Evolutionary conservation across 441 rosid species (phyloP).

Genomic region (Theobroma grandiflorum): DNA sequence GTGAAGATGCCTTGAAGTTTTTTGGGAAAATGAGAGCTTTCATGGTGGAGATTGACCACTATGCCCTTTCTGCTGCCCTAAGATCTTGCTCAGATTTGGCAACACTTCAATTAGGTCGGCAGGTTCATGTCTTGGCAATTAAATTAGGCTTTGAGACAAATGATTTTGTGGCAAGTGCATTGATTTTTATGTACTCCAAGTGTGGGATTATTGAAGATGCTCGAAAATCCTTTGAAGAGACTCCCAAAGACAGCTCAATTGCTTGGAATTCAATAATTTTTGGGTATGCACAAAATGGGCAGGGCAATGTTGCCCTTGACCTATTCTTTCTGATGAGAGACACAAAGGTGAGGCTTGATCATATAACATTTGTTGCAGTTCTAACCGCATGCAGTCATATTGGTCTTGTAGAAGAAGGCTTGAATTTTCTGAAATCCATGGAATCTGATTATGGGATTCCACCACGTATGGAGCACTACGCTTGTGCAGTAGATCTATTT

Average conservation of each 20-base stretch:
- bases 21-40: constrained; percentile 57
- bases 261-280: constrained; percentile 76
- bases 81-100: constrained; percentile 84
- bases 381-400: constrained; percentile 86
- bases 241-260: constrained; percentile 54
- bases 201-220: constrained; percentile 74
- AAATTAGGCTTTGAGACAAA: constrained; percentile 67
- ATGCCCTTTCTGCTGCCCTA: constrained; percentile 74
- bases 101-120: constrained; percentile 71
- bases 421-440: constrained; percentile 58
- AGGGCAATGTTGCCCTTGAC: constrained; percentile 54
- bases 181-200: constrained; percentile 81
- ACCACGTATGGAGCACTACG: constrained; percentile 79
- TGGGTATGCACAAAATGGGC: constrained; percentile 79
- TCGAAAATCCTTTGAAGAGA: constrained; percentile 58
- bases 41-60: constrained; percentile 60
- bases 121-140: constrained; percentile 62
- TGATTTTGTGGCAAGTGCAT: constrained; percentile 73
- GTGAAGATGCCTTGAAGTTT: constrained; percentile 62
- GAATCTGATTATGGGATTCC: constrained; percentile 60
- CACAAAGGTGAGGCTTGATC: constrained; percentile 55
- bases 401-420: constrained; percentile 73
- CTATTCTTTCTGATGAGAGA: constrained; percentile 57
- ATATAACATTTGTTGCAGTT: constrained; percentile 71
- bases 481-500: constrained; percentile 74